Percentiles rank a stretch among this genome's conserved stretches.
Evolutionary conservation across 2,329 filamentous ascomycete genomes (phyloP).

Genomic region (Gliomastix tumulicola): DNA sequence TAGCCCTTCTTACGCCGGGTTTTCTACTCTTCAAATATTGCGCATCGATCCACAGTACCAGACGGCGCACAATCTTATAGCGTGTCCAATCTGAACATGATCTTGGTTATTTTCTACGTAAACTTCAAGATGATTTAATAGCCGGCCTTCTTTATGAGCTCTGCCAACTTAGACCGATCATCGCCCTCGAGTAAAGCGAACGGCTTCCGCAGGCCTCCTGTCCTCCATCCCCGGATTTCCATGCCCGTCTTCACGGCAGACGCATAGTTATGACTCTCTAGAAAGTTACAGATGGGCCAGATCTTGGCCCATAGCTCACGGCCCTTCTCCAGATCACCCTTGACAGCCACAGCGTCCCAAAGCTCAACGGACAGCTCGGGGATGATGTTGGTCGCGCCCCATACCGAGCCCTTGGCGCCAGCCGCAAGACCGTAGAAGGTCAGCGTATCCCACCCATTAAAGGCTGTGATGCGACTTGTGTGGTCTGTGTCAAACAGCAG

Average conservation of each 20-base stretch:
- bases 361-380: constrained; percentile 39
- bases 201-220: constrained; percentile 41
- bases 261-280: constrained; percentile 39
- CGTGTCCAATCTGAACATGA: too few relatives aligned
- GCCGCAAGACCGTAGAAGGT: constrained; percentile 45
- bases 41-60: too few relatives aligned
- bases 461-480: constrained; percentile 33
- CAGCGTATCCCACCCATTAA: constrained; percentile 47
- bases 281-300: constrained; percentile 40
- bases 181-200: constrained; percentile 29
- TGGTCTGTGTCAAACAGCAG: constrained; percentile 31
- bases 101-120: too few relatives aligned
- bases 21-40: too few relatives aligned
- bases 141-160: constrained; percentile 27
- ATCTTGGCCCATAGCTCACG: constrained; percentile 40
- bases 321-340: constrained; percentile 31
- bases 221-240: constrained; percentile 34
- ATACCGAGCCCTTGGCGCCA: constrained; percentile 40
- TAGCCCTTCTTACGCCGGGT: too few relatives aligned
- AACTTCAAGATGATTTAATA: too few relatives aligned
- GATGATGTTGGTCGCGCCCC: constrained; percentile 43
- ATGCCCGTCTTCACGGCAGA: constrained; percentile 41
- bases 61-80: too few relatives aligned
- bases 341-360: constrained; percentile 36
- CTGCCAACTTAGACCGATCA: constrained; percentile 23